A percentile compares a stretch with the other conserved stretches of the same genome.
These are phyloP conservation scores for Globisporangium sylvaticum DNA, from an alignment of 352 stramenopile species.

Conservation along the genomic window DNA sequence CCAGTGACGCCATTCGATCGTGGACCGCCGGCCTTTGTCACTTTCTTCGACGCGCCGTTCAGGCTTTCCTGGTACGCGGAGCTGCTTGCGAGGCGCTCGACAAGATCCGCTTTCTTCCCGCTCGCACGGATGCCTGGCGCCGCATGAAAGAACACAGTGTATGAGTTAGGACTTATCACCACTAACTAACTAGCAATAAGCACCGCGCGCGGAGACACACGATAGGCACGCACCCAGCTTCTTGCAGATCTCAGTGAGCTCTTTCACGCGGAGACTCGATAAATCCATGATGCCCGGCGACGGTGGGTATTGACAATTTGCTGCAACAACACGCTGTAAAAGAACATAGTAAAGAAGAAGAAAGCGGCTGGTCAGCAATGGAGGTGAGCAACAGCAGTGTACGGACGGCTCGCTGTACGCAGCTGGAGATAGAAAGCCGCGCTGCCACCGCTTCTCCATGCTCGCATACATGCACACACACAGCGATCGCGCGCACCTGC, in stretches of 20 bases:
- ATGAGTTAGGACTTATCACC: not conserved
- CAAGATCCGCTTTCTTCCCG: conserved; percentile 72
- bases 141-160: not conserved
- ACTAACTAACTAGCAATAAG: not conserved
- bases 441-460: not conserved
- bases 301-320: not conserved
- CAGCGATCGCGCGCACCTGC: not conserved
- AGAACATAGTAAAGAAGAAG: too few species aligned
- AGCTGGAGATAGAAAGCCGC: not conserved
- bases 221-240: conserved; percentile 13
- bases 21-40: conserved; percentile 10
- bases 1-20: conserved; percentile 25
- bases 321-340: conserved; percentile 1
- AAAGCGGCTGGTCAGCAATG: not conserved
- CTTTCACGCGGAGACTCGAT: conserved; percentile 64
- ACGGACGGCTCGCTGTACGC: not conserved
- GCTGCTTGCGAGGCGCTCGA: conserved; percentile 66
- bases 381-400: not conserved
- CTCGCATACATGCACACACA: not conserved
- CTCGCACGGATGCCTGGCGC: conserved; percentile 58
- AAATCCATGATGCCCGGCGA: conserved; percentile 46
- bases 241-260: conserved; percentile 82
- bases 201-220: not conserved
- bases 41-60: conserved; percentile 20
- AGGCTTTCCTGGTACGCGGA: conserved; percentile 38